Conservation (phyloP, 441 rosid genomes). For the Bocquillonia castaneifolia region DNA sequence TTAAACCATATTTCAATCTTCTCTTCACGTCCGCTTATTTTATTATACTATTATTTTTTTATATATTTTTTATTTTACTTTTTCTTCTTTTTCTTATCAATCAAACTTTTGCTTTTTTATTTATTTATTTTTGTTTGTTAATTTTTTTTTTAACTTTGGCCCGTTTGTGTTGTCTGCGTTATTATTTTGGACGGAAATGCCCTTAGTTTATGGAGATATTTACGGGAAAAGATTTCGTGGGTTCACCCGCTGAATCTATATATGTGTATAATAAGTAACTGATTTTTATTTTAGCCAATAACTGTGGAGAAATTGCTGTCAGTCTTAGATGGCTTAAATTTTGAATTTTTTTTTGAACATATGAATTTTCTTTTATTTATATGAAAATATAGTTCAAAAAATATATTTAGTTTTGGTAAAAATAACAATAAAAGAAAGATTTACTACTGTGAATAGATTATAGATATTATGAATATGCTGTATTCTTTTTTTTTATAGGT, state of each 20-base stretch:
- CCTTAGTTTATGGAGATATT: constrained; percentile 17
- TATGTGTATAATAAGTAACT: too few relatives aligned
- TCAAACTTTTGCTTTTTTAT: constrained; percentile 20
- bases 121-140: not conserved
- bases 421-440: too few relatives aligned
- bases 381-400: too few relatives aligned
- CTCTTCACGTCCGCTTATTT: constrained; percentile 47
- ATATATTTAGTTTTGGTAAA: too few relatives aligned
- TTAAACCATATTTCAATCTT: constrained; percentile 50
- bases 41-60: constrained; percentile 1
- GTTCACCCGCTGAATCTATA: not conserved
- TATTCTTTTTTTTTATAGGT: too few relatives aligned
- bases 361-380: too few relatives aligned
- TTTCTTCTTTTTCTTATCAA: constrained; percentile 1
- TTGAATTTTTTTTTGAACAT: too few relatives aligned
- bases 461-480: too few relatives aligned
- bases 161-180: constrained; percentile 9
- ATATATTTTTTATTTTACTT: not conserved
- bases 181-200: constrained; percentile 16
- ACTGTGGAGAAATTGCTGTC: not conserved
- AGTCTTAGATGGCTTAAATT: not conserved
- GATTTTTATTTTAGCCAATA: not conserved
- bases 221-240: not conserved
- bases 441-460: too few relatives aligned
- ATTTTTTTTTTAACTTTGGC: constrained; percentile 23